Evolutionary conservation across 2,329 filamentous ascomycete genomes (phyloP).

Genomic region (Elsinoe perseae): DNA sequence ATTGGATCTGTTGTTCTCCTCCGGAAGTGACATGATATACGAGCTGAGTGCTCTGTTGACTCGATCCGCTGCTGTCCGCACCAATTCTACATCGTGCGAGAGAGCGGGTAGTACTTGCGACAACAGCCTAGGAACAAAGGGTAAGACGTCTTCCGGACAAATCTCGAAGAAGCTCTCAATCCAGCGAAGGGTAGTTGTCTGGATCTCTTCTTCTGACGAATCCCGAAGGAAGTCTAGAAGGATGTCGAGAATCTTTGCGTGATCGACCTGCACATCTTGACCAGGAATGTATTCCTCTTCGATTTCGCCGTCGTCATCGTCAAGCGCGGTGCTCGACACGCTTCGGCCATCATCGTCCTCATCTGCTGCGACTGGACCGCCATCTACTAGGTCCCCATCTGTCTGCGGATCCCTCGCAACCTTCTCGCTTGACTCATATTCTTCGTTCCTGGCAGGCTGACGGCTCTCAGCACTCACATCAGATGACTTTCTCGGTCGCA

Average conservation of each 20-base stretch:
- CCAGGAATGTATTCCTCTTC: conserved; percentile 97
- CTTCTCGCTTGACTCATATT: conserved; percentile 52
- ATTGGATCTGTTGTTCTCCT: conserved; percentile 41
- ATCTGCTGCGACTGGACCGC: conserved; percentile 43
- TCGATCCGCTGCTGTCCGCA: conserved; percentile 76
- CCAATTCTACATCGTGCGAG: conserved; percentile 82
- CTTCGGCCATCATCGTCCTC: conserved; percentile 46
- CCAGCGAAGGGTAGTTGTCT: conserved; percentile 87
- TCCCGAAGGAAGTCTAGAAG: conserved; percentile 82
- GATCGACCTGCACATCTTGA: conserved; percentile 91
- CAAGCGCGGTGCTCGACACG: conserved; percentile 48
- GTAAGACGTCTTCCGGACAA: conserved; percentile 89
- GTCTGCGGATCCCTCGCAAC: conserved; percentile 37
- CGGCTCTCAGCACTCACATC: conserved; percentile 44
- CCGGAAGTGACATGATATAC: conserved; percentile 84
- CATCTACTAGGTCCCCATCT: conserved; percentile 15
- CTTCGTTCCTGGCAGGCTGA: conserved; percentile 28
- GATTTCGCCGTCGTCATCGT: conserved; percentile 41
- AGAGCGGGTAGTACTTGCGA: conserved; percentile 89
- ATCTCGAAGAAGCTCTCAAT: conserved; percentile 96
- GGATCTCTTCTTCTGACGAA: conserved; percentile 81
- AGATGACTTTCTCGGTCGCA: conserved; percentile 61
- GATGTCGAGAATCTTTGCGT: conserved; percentile 85
- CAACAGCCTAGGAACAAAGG: conserved; percentile 85
- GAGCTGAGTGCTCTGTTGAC: conserved; percentile 90